Evolutionary conservation across 192 early-diverging fungal species (phyloP).

Genomic region (Coemansia sp.): DNA sequence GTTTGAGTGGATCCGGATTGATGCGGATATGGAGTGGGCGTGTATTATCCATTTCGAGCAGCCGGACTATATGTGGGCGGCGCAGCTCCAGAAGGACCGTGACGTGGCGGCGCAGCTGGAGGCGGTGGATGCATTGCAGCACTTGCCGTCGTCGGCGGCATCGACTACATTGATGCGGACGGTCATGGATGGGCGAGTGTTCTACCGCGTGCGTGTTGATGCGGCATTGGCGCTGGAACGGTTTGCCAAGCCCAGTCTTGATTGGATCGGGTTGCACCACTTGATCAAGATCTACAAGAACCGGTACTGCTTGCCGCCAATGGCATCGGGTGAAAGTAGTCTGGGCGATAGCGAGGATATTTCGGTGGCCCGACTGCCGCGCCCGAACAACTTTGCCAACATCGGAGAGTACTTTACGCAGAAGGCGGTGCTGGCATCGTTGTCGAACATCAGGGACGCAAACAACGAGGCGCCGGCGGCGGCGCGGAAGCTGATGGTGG

Average conservation of each 20-base stretch:
- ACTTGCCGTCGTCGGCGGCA: constrained; percentile 62
- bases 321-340: neutral
- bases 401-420: constrained; percentile 90
- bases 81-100: constrained; percentile 84
- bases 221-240: constrained; percentile 71
- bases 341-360: constrained; percentile 16
- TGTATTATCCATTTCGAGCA: constrained; percentile 84
- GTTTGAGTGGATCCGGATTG: constrained; percentile 97
- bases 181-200: constrained; percentile 74
- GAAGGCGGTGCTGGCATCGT: constrained; percentile 74
- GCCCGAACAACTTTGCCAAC: constrained; percentile 86
- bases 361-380: constrained; percentile 59
- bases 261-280: constrained; percentile 71
- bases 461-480: constrained; percentile 62
- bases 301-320: constrained; percentile 65
- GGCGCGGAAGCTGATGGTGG: constrained; percentile 68
- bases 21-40: constrained; percentile 94
- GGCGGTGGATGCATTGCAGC: constrained; percentile 67
- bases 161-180: constrained; percentile 76
- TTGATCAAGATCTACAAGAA: constrained; percentile 72
- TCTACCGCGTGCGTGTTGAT: constrained; percentile 85
- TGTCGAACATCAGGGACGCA: constrained; percentile 68
- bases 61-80: constrained; percentile 94
- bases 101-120: constrained; percentile 93
- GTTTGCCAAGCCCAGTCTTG: constrained; percentile 57